Base-by-base conservation (phyloP, 208 protist genomes). In the Tritrichomonas musculus region DNA sequence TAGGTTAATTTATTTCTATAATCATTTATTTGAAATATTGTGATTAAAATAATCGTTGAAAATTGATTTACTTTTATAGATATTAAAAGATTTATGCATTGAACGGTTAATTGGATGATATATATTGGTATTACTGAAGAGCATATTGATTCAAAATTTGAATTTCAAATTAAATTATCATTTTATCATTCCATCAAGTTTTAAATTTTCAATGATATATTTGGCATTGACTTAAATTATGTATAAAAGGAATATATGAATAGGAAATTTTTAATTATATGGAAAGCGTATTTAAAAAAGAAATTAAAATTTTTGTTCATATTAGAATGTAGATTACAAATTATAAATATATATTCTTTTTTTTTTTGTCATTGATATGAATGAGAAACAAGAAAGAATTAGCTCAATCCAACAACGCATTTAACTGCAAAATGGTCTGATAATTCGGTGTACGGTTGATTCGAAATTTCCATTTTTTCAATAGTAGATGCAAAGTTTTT, bases 381-480 rank as follows among this genome's bases (percentile, higher is more conserved):
- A 25, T 8, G 20, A 64, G 20, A 20, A 20, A 64, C 55, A 64
- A 64, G 20, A 64, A 25, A 64, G 55, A 25, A 20, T 20, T 64
- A 20, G 20, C 55, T 75, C 33, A 75, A 75, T 25, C 33, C 41
- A 75, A 75, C 33, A 20, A 44, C 69, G 44, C 69, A 50, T 82
- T 82, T 33, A n/a, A 88, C 77, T 20, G 77, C 77, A 36, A 55
- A 88, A 30, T 88, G 77, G 30, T 88, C 77, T 27, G 77, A 88
- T 39, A 88, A 39, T 5, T 57, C 22, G 17, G 2, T 11, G 44
- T 55, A 88, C 17, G 39, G 11, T 3, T 39, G 20, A 22, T 88
- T 88, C 17, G 20, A 20, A 39, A 88, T 30, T 1, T 5, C 17
- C 13, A 88, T 41, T 57, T 88, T 14, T 4, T 57, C 41, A 53